These are phyloP conservation scores for Saprolegnia diclina DNA, from an alignment of 352 stramenopile species.

Conservation along the genomic window DNA sequence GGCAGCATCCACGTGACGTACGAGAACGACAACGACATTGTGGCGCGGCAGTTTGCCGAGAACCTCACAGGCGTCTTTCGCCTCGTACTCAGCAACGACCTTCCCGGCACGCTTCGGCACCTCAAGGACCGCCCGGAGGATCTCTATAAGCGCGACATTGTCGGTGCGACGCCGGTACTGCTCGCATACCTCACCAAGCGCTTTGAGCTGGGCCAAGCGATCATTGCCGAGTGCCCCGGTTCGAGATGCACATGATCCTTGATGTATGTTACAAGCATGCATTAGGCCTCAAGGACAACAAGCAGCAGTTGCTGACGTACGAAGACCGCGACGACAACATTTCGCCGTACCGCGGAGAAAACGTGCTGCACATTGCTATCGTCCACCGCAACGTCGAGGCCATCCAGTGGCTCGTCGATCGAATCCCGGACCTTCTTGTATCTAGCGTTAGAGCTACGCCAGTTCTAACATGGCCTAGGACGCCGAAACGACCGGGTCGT, in stretches of 20 bases:
- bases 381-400: slow-evolving; percentile 43
- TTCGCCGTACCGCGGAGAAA: slow-evolving; percentile 56
- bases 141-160: slow-evolving; percentile 39
- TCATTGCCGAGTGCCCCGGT: slow-evolving; percentile 31
- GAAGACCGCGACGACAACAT: slow-evolving; percentile 23
- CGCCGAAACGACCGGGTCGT: slow-evolving; percentile 43
- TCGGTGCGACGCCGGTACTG: slow-evolving; percentile 45
- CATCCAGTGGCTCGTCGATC: slow-evolving; percentile 37
- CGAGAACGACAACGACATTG: slow-evolving; percentile 33
- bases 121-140: slow-evolving; percentile 4
- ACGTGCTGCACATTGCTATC: slow-evolving; percentile 65
- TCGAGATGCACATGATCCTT: neutral
- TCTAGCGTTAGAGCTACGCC: too few species aligned
- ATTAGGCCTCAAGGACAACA: slow-evolving; percentile 9
- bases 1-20: neutral
- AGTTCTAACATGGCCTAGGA: slow-evolving; percentile 12
- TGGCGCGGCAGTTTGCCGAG: slow-evolving; percentile 48
- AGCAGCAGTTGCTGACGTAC: slow-evolving; percentile 33
- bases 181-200: slow-evolving; percentile 55
- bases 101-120: slow-evolving; percentile 16
- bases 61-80: slow-evolving; percentile 49
- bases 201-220: slow-evolving; percentile 44
- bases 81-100: slow-evolving; percentile 43
- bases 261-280: neutral
- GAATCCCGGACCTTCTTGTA: slow-evolving; percentile 38